These are phyloP conservation scores for Perilla frutescens DNA, from an alignment of 257 asterid species.

Conservation along the genomic window DNA sequence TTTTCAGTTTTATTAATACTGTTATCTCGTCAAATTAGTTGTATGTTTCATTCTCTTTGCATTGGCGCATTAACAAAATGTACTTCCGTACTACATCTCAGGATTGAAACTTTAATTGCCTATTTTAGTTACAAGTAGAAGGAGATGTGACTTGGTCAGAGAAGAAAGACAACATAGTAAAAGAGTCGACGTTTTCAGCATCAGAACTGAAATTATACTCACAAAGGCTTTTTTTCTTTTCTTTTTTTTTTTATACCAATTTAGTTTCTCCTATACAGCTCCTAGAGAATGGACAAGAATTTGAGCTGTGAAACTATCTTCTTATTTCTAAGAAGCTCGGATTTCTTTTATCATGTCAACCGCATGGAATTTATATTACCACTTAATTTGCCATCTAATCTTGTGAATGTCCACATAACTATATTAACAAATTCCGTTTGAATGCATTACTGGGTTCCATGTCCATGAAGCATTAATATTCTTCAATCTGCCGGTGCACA, in stretches of 20 bases:
- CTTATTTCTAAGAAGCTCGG: neutral
- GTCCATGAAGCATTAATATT: slow-evolving; percentile 10
- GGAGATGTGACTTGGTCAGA: neutral
- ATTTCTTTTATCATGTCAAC: slow-evolving; percentile 17
- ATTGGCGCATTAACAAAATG: slow-evolving; percentile 16
- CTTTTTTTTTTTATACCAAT: neutral
- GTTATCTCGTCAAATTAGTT: slow-evolving; percentile 16
- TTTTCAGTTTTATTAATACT: slow-evolving; percentile 17
- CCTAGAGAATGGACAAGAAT: slow-evolving; percentile 22
- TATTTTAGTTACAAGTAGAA: slow-evolving; percentile 6
- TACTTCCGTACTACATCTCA: slow-evolving; percentile 9
- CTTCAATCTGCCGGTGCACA: neutral
- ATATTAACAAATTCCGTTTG: neutral
- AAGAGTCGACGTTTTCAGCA: neutral
- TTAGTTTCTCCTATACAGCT: slow-evolving; percentile 19
- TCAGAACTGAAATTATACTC: neutral
- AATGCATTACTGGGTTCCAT: neutral
- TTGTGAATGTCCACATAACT: neutral
- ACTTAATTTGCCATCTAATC: neutral
- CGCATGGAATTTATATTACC: neutral
- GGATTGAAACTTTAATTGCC: slow-evolving; percentile 23
- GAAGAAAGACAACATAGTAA: neutral
- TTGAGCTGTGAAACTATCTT: slow-evolving; percentile 29
- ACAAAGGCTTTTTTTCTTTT: neutral
- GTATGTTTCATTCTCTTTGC: slow-evolving; percentile 14